Base-by-base conservation (phyloP, 2,329 filamentous ascomycete genomes). In the Fusarium multiceps region DNA sequence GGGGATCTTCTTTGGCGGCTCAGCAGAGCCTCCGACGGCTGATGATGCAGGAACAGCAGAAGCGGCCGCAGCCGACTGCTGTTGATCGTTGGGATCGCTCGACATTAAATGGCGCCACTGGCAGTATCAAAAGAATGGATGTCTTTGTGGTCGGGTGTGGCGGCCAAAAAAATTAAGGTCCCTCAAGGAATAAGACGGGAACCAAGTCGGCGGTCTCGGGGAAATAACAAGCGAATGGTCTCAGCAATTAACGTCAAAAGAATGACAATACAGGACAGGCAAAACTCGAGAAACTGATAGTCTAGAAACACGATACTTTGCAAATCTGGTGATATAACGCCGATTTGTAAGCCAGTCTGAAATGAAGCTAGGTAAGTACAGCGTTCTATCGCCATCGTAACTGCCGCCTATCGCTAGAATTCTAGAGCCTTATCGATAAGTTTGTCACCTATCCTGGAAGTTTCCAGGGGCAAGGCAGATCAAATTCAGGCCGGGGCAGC, bases 1-100 rank as follows among this genome's bases (percentile, higher is more conserved):
- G 18, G 91, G 88, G 30, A 92, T 80, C 75, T 85, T 87, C 76
- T 87, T 87, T 27, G 85, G 81, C 50, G 78, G 72, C 63, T 79
- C 80, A 23, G 72, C 69, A 55, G 69, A 70, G 64, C 64, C 58
- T 75, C 73, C 62, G 51, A 57, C 45, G 23, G 51, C 50, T 27
- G 61, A 65, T n/a, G 63, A 55, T 32, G 61, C 70, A 54, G 66
- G 64, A 49, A 72, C 56, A 47, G 74, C 46, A 49, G 73, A 51
- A 40, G 59, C 59, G 45, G 73, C 64, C 45, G 67, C 46, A 48
- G 65, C 67, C 46, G 73, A 63, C 20, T 74, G 68, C 46, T 72
- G 71, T 65, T 67, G 63, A 59, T 75, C 72, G 56, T 59, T 64
- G 32, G 66, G 51, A 50, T 73, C 72, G 59, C 73, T 76, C 32